Conservation (phyloP, 2,329 filamentous ascomycete species). For the Talaromyces marneffei region DNA sequence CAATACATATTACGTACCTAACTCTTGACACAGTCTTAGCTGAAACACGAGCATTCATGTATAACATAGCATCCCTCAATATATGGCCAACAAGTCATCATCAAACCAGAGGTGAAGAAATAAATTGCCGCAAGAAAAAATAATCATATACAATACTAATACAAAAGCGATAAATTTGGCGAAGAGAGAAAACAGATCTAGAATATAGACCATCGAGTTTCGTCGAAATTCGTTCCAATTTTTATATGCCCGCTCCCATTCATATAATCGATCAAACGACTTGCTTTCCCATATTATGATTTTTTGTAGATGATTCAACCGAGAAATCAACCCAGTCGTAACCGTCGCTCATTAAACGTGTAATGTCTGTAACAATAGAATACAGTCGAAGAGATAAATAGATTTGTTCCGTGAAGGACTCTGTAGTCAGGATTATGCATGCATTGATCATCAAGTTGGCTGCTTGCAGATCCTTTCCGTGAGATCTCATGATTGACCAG, state of each 20-base stretch:
- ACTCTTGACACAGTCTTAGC: background rate
- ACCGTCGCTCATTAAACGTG: constrained; percentile 15
- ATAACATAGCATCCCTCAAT: background rate
- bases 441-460: background rate
- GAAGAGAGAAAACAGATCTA: background rate
- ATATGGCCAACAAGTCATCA: background rate
- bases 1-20: background rate
- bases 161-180: background rate
- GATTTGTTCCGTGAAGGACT: background rate
- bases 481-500: background rate
- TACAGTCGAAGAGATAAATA: constrained; percentile 11
- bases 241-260: background rate
- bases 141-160: background rate
- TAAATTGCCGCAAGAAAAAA: background rate
- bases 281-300: constrained; percentile 1
- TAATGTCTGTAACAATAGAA: constrained; percentile 12
- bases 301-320: constrained; percentile 3
- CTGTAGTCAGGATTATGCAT: background rate
- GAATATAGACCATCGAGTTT: background rate
- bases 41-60: background rate
- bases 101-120: background rate
- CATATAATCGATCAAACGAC: background rate
- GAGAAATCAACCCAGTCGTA: constrained; percentile 8
- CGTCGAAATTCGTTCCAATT: background rate
- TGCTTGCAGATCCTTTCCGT: background rate